Conservation (phyloP, 768 basidiomycete species). For the Lentinula sp. region DNA sequence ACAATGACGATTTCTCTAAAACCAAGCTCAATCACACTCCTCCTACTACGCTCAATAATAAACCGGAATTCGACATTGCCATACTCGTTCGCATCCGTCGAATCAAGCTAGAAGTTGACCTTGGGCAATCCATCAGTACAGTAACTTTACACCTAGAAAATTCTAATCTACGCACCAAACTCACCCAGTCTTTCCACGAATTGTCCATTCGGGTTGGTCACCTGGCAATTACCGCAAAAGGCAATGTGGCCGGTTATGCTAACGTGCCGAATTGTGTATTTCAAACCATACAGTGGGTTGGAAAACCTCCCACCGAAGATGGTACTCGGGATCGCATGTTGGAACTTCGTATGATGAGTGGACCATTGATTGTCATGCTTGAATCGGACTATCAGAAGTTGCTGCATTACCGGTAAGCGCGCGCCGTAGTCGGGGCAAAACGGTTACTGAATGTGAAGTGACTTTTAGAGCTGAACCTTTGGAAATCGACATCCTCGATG, state of each 20-base stretch:
- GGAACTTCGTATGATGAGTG: conserved; percentile 71
- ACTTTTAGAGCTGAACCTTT: conserved; percentile 67
- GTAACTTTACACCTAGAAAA: conserved; percentile 61
- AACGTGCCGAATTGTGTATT: conserved; percentile 68
- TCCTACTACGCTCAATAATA: conserved; percentile 14
- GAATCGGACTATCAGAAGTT: conserved; percentile 75
- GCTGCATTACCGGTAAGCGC: conserved; percentile 65
- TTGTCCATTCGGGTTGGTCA: conserved; percentile 60
- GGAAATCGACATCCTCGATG: conserved; percentile 68
- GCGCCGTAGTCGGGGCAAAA: neutral
- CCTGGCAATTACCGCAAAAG: conserved; percentile 62
- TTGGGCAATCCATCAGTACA: conserved; percentile 80
- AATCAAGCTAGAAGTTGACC: conserved; percentile 70
- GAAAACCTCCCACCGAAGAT: conserved; percentile 26
- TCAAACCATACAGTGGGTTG: conserved; percentile 59
- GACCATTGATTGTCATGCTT: conserved; percentile 56
- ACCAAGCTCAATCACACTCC: conserved; percentile 14
- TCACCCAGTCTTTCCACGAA: conserved; percentile 57
- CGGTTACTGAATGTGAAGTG: neutral
- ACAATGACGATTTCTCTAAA: conserved; percentile 18
- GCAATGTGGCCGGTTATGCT: conserved; percentile 67
- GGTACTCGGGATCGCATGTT: conserved; percentile 49
- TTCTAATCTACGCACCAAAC: conserved; percentile 56
- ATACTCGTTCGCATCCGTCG: conserved; percentile 68
- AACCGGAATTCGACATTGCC: conserved; percentile 50